phyloP scores from a whole-genome alignment of 129 eudicot genomes.

The Mikania micrantha region DNA sequence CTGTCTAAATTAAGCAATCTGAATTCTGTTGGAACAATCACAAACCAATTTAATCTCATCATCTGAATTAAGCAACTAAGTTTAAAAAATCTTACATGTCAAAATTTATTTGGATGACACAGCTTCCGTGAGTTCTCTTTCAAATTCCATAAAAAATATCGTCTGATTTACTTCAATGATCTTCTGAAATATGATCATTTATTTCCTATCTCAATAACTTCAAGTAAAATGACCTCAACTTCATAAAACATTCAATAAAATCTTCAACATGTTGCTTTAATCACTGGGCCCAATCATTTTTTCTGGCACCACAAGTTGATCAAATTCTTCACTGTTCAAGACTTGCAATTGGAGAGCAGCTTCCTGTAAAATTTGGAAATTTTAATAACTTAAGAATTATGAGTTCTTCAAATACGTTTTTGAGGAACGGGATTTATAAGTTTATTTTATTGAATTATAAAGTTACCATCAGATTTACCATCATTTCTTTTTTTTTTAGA shows the following conservation, averaged over 20 bases:
- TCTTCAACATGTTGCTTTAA: constrained; percentile 10
- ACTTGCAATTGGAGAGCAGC: constrained; percentile 76
- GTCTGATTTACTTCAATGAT: not conserved
- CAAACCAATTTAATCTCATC: not conserved
- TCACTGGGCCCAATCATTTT: constrained; percentile 92
- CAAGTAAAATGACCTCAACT: constrained; percentile 8
- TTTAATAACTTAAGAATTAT: not conserved
- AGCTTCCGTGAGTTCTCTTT: too few species aligned
- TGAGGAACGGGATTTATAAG: not conserved
- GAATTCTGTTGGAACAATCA: not conserved
- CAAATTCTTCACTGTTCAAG: constrained; percentile 78
- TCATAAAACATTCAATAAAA: not conserved
- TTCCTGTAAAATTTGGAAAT: constrained; percentile 49
- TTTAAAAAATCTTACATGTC: not conserved
- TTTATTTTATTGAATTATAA: not conserved
- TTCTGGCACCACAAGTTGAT: constrained; percentile 78
- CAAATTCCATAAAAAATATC: not conserved
- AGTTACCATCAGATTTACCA: not conserved
- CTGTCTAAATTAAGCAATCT: not conserved
- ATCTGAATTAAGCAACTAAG: not conserved
- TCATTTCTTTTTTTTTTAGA: not conserved
- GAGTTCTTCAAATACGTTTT: not conserved
- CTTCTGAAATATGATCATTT: not conserved
- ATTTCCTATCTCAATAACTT: constrained; percentile 10
- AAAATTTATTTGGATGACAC: not conserved